Conservation (phyloP, 2,329 filamentous ascomycete genomes). For the Botryotinia globosa region DNA sequence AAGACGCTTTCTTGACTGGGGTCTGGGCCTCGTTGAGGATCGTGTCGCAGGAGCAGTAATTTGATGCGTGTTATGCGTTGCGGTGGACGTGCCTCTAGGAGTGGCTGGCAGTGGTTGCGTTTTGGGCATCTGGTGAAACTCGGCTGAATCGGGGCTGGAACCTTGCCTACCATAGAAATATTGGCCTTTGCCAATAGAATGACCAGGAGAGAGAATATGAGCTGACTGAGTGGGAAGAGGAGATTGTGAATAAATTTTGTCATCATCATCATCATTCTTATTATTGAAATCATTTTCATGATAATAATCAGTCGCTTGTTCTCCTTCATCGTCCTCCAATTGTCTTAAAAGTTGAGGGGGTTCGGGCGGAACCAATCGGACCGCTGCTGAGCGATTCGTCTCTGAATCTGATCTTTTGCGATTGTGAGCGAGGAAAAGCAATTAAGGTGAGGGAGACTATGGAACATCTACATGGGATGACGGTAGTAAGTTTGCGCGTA, state of each 20-base stretch:
- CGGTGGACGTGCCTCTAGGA: conserved; percentile 30
- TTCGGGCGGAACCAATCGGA: conserved; percentile 28
- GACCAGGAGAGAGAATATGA: conserved; percentile 34
- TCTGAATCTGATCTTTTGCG: conserved; percentile 31
- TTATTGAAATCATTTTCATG: conserved; percentile 17
- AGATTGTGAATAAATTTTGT: conserved; percentile 37
- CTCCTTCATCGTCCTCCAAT: conserved; percentile 12
- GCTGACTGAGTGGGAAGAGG: conserved; percentile 37
- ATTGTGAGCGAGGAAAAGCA: conserved; percentile 15
- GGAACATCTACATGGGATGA: neutral
- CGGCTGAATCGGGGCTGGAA: conserved; percentile 28
- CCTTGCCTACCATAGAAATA: conserved; percentile 22
- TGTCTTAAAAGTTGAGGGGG: conserved; percentile 27
- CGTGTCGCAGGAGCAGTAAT: conserved; percentile 32
- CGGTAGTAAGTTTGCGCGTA: conserved; percentile 11
- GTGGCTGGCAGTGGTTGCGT: conserved; percentile 22
- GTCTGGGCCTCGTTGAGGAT: conserved; percentile 32
- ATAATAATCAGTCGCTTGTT: neutral
- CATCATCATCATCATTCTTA: conserved; percentile 24
- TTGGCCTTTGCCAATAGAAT: conserved; percentile 23
- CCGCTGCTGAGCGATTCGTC: conserved; percentile 28
- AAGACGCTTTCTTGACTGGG: conserved; percentile 33
- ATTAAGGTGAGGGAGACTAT: conserved; percentile 14
- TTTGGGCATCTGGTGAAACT: conserved; percentile 34
- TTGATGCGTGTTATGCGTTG: conserved; percentile 31